Evolutionary conservation across 2,329 filamentous ascomycete genomes (phyloP).

Genomic region (Cucurbitaria berberidis): DNA sequence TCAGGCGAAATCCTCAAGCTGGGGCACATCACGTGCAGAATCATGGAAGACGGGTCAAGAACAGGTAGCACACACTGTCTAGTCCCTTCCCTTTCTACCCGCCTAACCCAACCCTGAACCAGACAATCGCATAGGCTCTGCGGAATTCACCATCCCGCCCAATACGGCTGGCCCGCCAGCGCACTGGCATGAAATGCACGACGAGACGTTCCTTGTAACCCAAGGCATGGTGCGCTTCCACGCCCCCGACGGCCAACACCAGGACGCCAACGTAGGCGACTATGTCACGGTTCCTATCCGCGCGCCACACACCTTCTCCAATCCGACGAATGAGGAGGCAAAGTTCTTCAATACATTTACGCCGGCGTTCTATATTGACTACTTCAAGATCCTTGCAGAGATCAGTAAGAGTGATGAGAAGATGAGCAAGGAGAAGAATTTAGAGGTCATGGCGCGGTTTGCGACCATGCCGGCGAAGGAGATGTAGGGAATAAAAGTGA

Average conservation of each 20-base stretch:
- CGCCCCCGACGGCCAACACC: constrained; percentile 50
- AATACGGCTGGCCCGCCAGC: constrained; percentile 56
- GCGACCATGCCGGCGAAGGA: constrained; percentile 56
- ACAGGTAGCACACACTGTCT: constrained; percentile 52
- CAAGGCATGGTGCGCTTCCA: constrained; percentile 61
- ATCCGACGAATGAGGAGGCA: constrained; percentile 61
- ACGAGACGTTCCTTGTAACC: constrained; percentile 65
- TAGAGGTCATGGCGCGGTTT: constrained; percentile 58
- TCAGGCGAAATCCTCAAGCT: constrained; percentile 58
- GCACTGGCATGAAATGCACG: constrained; percentile 63
- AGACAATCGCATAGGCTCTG: constrained; percentile 58
- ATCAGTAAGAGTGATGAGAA: constrained; percentile 54
- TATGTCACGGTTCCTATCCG: constrained; percentile 62
- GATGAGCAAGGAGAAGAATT: constrained; percentile 57
- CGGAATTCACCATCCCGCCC: constrained; percentile 58
- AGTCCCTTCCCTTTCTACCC: background rate
- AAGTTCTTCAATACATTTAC: constrained; percentile 65
- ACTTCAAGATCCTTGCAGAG: constrained; percentile 60
- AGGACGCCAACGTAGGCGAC: constrained; percentile 60
- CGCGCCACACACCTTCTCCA: constrained; percentile 63
- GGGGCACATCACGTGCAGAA: constrained; percentile 57
- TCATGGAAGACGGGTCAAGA: constrained; percentile 60
- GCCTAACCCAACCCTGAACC: background rate
- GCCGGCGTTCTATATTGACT: constrained; percentile 64
- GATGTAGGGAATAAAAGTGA: constrained; percentile 35